A percentile compares a stretch with the other conserved stretches of the same genome.
phyloP scores from a whole-genome alignment of 768 basidiomycete genomes.

The Rossbeevera mucosa region DNA sequence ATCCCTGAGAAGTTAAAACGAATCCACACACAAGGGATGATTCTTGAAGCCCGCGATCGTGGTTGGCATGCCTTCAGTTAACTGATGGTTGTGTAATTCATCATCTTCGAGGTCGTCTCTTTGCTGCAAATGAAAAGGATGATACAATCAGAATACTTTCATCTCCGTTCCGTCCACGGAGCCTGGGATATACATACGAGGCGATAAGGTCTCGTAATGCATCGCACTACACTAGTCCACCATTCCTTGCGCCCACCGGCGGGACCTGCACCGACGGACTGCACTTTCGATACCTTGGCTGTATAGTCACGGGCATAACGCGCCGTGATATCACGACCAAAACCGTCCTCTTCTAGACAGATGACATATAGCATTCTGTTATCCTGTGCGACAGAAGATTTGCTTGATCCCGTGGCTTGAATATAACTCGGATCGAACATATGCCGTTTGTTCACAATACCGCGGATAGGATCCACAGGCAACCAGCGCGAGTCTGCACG shows the following conservation, averaged over 20 bases:
- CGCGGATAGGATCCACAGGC: constrained; percentile 84
- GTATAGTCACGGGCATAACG: constrained; percentile 82
- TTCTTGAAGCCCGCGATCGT: constrained; percentile 91
- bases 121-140: constrained; percentile 46
- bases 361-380: constrained; percentile 93
- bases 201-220: constrained; percentile 71
- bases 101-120: constrained; percentile 93
- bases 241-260: constrained; percentile 68
- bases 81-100: constrained; percentile 69
- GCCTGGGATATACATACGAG: constrained; percentile 49
- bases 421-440: constrained; percentile 66
- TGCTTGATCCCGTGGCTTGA: constrained; percentile 16
- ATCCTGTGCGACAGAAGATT: constrained; percentile 36
- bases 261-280: constrained; percentile 49
- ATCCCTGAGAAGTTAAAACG: background rate
- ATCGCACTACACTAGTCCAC: constrained; percentile 72
- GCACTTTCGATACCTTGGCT: constrained; percentile 75
- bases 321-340: constrained; percentile 85
- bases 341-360: constrained; percentile 92
- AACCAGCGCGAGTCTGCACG: constrained; percentile 89
- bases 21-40: constrained; percentile 67
- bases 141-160: constrained; percentile 8
- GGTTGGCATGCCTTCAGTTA: constrained; percentile 91
- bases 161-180: constrained; percentile 19
- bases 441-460: constrained; percentile 73